Percentiles rank a stretch among this genome's conserved stretches.
Evolutionary conservation across 805 yeast species (phyloP).

Genomic region (Cyberlindnera mycetangii): DNA sequence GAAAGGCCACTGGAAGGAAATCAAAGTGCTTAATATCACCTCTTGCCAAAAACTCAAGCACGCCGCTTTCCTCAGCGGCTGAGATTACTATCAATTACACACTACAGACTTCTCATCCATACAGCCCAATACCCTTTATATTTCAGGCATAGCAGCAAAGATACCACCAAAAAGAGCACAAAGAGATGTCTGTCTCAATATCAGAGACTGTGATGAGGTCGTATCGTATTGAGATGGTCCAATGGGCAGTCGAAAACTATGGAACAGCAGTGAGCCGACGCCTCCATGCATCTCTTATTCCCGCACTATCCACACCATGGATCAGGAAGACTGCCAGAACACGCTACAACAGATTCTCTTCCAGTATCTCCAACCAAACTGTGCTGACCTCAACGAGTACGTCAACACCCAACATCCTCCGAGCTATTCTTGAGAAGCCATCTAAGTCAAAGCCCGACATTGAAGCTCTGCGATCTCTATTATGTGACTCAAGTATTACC

Average conservation of each 20-base stretch:
- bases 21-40: too few relatives aligned
- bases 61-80: too few relatives aligned
- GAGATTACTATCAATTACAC: neutral
- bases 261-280: constrained; percentile 7
- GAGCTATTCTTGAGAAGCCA: constrained; percentile 3
- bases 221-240: constrained; percentile 9
- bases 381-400: neutral
- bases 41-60: too few relatives aligned
- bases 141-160: too few relatives aligned
- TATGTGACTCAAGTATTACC: neutral
- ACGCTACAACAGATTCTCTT: constrained; percentile 3
- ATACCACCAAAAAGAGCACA: neutral
- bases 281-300: constrained; percentile 4
- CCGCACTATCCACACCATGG: neutral
- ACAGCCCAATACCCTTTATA: too few relatives aligned
- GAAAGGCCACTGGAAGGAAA: neutral
- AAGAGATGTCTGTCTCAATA: constrained; percentile 2
- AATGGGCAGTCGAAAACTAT: constrained; percentile 7
- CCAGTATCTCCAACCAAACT: neutral
- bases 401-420: neutral
- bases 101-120: too few relatives aligned
- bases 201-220: constrained; percentile 3
- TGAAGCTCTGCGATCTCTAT: constrained; percentile 4
- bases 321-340: neutral
- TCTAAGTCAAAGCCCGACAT: constrained; percentile 3